A percentile compares a stretch with the other conserved stretches of the same genome.
phyloP scores from a whole-genome alignment of 2,329 filamentous ascomycete genomes.

The Claviceps sp. region DNA sequence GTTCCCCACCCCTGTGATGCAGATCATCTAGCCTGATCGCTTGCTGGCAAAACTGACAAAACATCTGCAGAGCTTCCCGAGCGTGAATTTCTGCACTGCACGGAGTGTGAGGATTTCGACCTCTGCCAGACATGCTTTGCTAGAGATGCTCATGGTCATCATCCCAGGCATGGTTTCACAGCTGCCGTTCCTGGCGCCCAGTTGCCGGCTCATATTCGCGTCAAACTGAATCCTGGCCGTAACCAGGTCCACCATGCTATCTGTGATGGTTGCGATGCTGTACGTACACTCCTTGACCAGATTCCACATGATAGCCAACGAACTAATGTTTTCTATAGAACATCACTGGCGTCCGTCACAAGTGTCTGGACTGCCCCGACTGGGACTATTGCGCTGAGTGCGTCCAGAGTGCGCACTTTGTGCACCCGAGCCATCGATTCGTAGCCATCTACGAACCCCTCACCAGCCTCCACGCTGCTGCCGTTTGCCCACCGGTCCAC shows the following conservation, averaged over 20 bases:
- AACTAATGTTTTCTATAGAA: conserved; percentile 23
- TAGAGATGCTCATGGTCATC: conserved; percentile 70
- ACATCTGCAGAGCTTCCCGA: conserved; percentile 50
- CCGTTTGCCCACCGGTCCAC: conserved; percentile 39
- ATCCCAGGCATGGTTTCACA: conserved; percentile 72
- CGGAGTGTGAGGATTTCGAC: conserved; percentile 77
- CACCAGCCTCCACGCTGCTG: conserved; percentile 10
- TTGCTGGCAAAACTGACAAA: neutral
- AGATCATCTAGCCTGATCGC: neutral
- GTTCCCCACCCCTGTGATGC: neutral
- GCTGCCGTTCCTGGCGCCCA: conserved; percentile 50
- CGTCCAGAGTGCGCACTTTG: conserved; percentile 48
- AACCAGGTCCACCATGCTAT: conserved; percentile 75
- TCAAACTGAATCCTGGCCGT: conserved; percentile 65
- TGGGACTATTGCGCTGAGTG: conserved; percentile 90
- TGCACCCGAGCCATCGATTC: conserved; percentile 78
- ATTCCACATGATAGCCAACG: too few species aligned
- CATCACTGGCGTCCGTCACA: conserved; percentile 83
- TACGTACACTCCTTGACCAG: conserved; percentile 14
- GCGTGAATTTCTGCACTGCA: conserved; percentile 73
- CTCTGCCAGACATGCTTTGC: conserved; percentile 75
- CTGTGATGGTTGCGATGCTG: conserved; percentile 79
- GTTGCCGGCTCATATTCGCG: conserved; percentile 47
- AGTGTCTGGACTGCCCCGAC: conserved; percentile 92
- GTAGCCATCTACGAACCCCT: conserved; percentile 72